Evolutionary conservation across 805 yeast species (phyloP).

Genomic region (Teunomyces stri): DNA sequence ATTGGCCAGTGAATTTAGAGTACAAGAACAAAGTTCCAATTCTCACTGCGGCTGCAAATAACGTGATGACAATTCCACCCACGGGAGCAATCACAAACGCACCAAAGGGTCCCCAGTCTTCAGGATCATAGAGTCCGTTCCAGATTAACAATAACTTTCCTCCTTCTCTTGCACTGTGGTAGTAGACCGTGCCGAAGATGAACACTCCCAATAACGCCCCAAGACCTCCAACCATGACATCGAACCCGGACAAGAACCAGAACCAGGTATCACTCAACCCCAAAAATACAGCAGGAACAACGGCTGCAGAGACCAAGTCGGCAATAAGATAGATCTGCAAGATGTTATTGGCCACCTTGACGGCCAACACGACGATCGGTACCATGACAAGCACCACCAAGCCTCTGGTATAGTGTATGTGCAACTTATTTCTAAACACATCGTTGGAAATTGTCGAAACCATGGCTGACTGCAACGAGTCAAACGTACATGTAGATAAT

Average conservation of each 20-base stretch:
- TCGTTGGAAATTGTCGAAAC: conserved; percentile 89
- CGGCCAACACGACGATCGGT: conserved; percentile 85
- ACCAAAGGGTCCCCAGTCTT: conserved; percentile 93
- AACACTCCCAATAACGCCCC: conserved; percentile 81
- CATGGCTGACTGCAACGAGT: conserved; percentile 83
- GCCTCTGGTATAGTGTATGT: conserved; percentile 62
- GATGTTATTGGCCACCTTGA: conserved; percentile 77
- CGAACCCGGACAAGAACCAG: conserved; percentile 74
- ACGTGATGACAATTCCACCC: conserved; percentile 66
- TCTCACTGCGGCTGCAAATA: conserved; percentile 51
- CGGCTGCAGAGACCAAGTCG: conserved; percentile 82
- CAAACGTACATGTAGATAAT: conserved; percentile 85
- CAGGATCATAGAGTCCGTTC: conserved; percentile 73
- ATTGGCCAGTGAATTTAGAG: conserved; percentile 33
- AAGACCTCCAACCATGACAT: conserved; percentile 77
- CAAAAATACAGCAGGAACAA: conserved; percentile 78
- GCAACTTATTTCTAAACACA: conserved; percentile 76
- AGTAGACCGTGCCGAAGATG: conserved; percentile 81
- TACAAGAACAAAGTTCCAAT: conserved; percentile 28
- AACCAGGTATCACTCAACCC: conserved; percentile 64
- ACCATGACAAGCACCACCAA: conserved; percentile 74
- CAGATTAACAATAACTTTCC: conserved; percentile 69
- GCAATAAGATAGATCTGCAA: conserved; percentile 87
- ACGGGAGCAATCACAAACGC: conserved; percentile 90
- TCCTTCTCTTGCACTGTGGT: conserved; percentile 69